These are phyloP conservation scores for Leccinum fallax DNA, from an alignment of 1,284 basidiomycete genomes.

Conservation along the genomic window DNA sequence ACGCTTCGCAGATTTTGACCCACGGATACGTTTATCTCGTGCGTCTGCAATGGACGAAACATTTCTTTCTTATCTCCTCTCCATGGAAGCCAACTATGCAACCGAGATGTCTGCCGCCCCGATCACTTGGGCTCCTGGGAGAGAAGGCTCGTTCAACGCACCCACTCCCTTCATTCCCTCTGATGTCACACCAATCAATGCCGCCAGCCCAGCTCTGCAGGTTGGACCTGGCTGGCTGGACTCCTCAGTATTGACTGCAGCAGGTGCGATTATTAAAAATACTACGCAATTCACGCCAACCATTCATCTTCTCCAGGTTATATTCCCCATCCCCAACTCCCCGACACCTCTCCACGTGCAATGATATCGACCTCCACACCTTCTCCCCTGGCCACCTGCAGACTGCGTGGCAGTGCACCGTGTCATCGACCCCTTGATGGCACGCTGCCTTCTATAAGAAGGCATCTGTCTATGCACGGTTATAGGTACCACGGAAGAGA, in stretches of 20 bases:
- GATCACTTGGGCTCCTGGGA: neutral
- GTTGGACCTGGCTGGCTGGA: slow-evolving; percentile 1
- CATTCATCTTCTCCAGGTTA: slow-evolving; percentile 4
- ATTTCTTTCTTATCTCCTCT: neutral
- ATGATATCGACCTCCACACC: neutral
- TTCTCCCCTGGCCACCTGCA: neutral
- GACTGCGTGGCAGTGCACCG: neutral
- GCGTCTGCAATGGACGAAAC: slow-evolving; percentile 3
- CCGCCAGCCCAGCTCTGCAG: neutral
- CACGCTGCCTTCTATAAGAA: slow-evolving; percentile 7
- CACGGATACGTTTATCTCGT: neutral
- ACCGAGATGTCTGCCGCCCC: neutral
- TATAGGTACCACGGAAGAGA: slow-evolving; percentile 4
- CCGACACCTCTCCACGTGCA: neutral
- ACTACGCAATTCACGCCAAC: neutral
- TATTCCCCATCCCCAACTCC: neutral
- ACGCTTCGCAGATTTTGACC: neutral
- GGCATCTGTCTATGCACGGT: slow-evolving; percentile 11
- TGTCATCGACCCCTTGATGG: slow-evolving; percentile 9
- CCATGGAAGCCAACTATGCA: neutral
- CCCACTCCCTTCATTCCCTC: neutral
- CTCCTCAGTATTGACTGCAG: neutral
- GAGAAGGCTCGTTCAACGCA: neutral
- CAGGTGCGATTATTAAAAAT: slow-evolving; percentile 3
- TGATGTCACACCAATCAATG: neutral